Base-by-base conservation (phyloP, 306 rosid species). In the Pueraria montana region DNA sequence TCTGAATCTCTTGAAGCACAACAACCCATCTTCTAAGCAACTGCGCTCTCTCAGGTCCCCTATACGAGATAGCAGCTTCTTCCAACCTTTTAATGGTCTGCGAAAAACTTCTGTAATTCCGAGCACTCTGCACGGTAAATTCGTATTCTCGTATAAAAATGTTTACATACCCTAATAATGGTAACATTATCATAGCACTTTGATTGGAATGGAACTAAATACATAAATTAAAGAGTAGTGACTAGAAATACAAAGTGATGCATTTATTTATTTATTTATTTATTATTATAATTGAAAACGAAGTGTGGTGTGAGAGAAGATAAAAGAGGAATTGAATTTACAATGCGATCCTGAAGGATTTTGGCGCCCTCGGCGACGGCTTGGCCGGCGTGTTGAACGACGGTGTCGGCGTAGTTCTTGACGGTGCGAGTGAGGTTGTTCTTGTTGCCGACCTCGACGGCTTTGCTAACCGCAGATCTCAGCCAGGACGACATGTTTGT, bases 361-460 rank as follows among this genome's bases (percentile, higher is more conserved):
- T 96, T 96, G 84, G 99, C 97, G 67, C 99, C 98, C 79, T 90
- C 99, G 0, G 97, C 91, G 1, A 96, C 98, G 70, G 97, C 99
- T 53, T 96, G 99, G 13, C 99, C 98, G 70, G 99, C 99, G 2
- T 96, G 99, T 20, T 96, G 99, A 42, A 96, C 99, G 74, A 96
- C 98, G 73, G 98, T 69, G 77, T 96, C 99, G 69, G 99, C 98
- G 61, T 96, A 96, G 91, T 94, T 96, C 78, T 84, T 96, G 84
- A 96, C 98, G 84, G 93, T 89, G 70, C 97, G 97, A 68, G 98
- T 92, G 90, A 96, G 97, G 83, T 96, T 94, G 88, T 89, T 92
- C 53, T 87, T 96, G 85, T 96, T 94, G 42, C 99, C 97, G 4
- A 73, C 98, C 94, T 94, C 98, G 74, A 92, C 99, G 2, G 98